Evolutionary conservation across 345 rosid species (phyloP).

Genomic region (Dovyalis caffra): DNA sequence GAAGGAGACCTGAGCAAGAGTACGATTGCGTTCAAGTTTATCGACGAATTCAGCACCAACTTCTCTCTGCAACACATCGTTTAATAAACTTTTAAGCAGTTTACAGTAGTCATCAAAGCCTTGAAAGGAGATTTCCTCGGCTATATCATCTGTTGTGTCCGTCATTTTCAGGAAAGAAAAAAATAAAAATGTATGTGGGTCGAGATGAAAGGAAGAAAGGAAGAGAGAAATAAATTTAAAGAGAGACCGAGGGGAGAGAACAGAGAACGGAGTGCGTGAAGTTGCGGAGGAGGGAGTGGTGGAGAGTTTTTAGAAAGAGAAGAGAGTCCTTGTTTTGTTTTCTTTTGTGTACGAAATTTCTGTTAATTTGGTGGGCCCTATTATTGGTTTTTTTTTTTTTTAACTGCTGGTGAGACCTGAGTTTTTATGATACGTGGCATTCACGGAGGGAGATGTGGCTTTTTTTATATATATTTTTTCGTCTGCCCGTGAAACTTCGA

Average conservation of each 20-base stretch:
- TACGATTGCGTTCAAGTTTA: conserved; percentile 65
- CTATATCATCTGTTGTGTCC: conserved; percentile 93
- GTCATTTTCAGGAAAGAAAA: conserved; percentile 49
- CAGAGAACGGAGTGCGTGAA: not conserved
- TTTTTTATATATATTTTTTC: too few species aligned
- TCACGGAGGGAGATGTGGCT: not conserved
- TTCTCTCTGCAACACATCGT: conserved; percentile 83
- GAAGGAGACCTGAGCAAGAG: conserved; percentile 71
- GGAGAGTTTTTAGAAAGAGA: not conserved
- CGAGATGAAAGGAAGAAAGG: not conserved
- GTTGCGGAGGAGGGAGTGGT: not conserved
- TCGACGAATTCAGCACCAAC: conserved; percentile 64
- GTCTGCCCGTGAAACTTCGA: not conserved
- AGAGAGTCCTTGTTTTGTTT: not conserved
- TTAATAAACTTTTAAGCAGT: conserved; percentile 75
- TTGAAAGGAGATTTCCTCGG: conserved; percentile 91
- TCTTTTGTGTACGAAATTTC: not conserved
- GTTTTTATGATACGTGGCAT: not conserved
- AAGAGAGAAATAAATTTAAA: not conserved
- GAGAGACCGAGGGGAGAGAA: not conserved
- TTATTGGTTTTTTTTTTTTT: not conserved
- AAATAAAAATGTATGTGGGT: not conserved
- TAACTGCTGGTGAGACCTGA: not conserved
- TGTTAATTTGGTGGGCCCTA: not conserved
- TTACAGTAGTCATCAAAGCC: conserved; percentile 93